Base-by-base conservation (phyloP, 179 eudicot species). In the Camellia oleifera region DNA sequence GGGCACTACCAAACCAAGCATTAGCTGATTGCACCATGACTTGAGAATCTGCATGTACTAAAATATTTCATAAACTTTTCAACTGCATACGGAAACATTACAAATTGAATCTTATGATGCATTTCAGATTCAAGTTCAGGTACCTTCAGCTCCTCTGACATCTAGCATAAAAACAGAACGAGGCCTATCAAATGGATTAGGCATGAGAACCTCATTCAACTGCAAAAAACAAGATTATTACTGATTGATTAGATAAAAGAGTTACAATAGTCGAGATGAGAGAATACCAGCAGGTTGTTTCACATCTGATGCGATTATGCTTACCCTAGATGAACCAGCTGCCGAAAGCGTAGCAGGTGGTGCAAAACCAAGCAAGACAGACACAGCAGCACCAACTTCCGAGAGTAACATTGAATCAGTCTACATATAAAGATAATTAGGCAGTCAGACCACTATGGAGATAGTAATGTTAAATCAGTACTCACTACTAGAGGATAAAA, bases 181-280 rank as follows among this genome's bases (percentile, higher is more conserved):
- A 76, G 99, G 99, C 81, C 96, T 91, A 86, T 88, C 90, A 86
- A 96, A 96, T 73, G 98, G 99, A 89, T 94, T 94, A 53, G 99
- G 96, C 85, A 82, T 76, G 45, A 96, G 92, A 78, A 96, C 81
- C 86, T 87, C 88, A 84, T 93, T 94, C 80, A 94, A 82, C 98
- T 94, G 94, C 89, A 88, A 78, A 72, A 50, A 46, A 45, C 11
- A 9, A 40, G 15, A 54, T 65, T 14, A 66, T 54, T 53, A 52
- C 11, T 6, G 45, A 15, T 45, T 46, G 18, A 20, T n/a, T 45
- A 62, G 18, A 44, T 3, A 78, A 78, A 42, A 56, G 8, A 26
- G 2, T 48, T 23, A 23, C 11, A 56, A 13, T 40, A 69, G 62
- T n/a, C 7, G 45, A 77, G 45, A 68, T 18, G 53, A 69, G 64